Base-by-base conservation (phyloP, 805 yeast species). In the Saturnispora dispora region DNA sequence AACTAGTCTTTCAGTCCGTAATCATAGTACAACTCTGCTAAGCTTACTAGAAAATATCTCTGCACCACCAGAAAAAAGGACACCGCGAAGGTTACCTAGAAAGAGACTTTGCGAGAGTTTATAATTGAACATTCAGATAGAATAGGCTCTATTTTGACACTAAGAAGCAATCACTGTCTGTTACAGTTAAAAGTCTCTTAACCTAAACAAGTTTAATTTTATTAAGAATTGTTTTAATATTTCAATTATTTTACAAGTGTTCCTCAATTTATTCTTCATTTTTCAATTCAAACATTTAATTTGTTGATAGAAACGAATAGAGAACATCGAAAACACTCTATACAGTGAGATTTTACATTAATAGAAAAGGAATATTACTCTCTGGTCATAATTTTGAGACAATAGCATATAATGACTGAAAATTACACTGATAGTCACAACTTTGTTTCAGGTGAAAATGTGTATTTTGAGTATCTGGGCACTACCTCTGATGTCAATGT, bases 371-470 rank as follows among this genome's bases (percentile, higher is more conserved):
- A 30, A 13, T 30, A 11, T 13, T 13, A 8, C 13, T 5, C 15
- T 30, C 10, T 10, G 13, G 33, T 30, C 33, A 30, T 13, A 11
- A 9, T 30, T 30, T 13, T 9, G 13, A 13, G 15, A 28, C n/a
- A 7, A 39, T 20, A 39, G 11, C 11, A 5, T 11, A 17, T 3
- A 7, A 48, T 48, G 51, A 30, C 51, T 5, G 51, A 48, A 46
- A 30, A 46, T 6, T 42, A 41, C 18, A 23, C 43, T 4, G 25
- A 33, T 30, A 28, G 33, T 9, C 47, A 49, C 10, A 42, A 39
- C 23, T 60, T 51, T 42, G 54, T 60, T 11, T 57, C 62, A 4
- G 64, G 64, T 2, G 56, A 55, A 37, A 60, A 61, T 42, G 57
- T 61, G 2, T 53, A 60, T 25, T 60, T 60, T 53, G 64, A 60